Base-by-base conservation (phyloP, 2,329 filamentous ascomycete genomes). In the Colletotrichum sp. region DNA sequence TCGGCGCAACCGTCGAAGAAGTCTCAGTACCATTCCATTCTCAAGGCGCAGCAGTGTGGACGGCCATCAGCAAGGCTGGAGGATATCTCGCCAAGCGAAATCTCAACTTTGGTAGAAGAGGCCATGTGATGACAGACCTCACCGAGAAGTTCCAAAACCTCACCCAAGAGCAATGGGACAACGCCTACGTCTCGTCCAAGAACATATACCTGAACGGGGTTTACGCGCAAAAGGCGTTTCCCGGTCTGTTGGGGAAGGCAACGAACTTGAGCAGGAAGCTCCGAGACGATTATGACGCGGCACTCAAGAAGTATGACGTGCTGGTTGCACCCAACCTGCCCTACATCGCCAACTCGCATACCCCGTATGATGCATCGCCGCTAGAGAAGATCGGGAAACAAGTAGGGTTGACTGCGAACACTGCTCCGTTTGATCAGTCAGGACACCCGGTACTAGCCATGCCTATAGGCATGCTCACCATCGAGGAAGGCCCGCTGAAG, bases 41-140 rank as follows among this genome's bases (percentile, higher is more conserved):
- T 5, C 79, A 86, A 7, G 89, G 87, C 0, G 85, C 88, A 0
- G 80, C 85, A 0, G 86, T 90, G 64, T 90, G 88, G 88, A 89
- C 88, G 1, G 80, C 84, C 8, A 62, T 62, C 30, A 62, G 58
- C 61, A 73, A 38, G 58, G 56, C 65, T 3, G 71, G 71, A 9
- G 71, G 71, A 10, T 73, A 73, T 5, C 58, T 73, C 3, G 66
- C 66, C 10, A 73, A 70, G 38, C 36, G 66, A 18, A 73, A 73
- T 4, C 71, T 70, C 24, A 32, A 43, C 30, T 73, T 73, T 4
- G 71, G 71, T 7, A 69, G 71, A 43, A 30, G 71, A 8, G 71
- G 71, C 21, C 26, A 73, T 12, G 43, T 56, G 21, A 73, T 86
- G 12, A 80, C 81, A 2, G 83, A 83, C 71, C 64, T 81, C 10